These are phyloP conservation scores for Begonia loranthoides DNA, from an alignment of 306 rosid species.

Conservation along the genomic window DNA sequence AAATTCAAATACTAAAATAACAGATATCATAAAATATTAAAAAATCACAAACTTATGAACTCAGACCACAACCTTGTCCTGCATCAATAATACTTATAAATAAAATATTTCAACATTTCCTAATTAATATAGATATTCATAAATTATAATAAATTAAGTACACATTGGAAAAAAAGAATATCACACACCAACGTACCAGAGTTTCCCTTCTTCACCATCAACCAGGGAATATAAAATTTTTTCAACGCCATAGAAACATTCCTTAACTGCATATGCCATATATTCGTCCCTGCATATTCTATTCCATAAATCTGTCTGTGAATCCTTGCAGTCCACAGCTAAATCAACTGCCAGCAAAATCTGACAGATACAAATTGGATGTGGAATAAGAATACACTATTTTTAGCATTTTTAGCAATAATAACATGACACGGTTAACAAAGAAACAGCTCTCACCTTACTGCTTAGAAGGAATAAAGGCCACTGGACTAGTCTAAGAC, in stretches of 20 bases:
- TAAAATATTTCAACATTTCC: neutral
- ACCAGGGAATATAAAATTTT: conserved; percentile 67
- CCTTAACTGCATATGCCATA: conserved; percentile 92
- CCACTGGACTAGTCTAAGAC: conserved; percentile 87
- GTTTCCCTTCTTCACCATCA: conserved; percentile 84
- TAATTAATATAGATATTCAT: neutral
- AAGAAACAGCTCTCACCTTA: conserved; percentile 37
- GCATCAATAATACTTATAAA: too few species aligned
- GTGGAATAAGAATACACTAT: conserved; percentile 5
- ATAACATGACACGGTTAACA: neutral
- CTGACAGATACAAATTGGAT: conserved; percentile 21
- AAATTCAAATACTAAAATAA: neutral
- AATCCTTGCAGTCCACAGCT: conserved; percentile 89
- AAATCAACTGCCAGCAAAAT: conserved; percentile 84
- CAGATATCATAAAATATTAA: neutral
- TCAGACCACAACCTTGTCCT: too few species aligned
- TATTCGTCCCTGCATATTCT: conserved; percentile 83
- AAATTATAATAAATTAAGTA: conserved; percentile 11
- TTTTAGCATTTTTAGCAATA: neutral
- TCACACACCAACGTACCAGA: conserved; percentile 36
- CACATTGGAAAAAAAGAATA: too few species aligned
- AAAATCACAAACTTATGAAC: too few species aligned
- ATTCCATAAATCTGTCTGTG: conserved; percentile 75
- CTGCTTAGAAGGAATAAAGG: conserved; percentile 96
- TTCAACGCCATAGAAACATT: conserved; percentile 75